Percentiles rank a stretch among this genome's conserved stretches.
Evolutionary conservation across 768 basidiomycete species (phyloP).

Genomic region (Macrolepiota albuminosa): DNA sequence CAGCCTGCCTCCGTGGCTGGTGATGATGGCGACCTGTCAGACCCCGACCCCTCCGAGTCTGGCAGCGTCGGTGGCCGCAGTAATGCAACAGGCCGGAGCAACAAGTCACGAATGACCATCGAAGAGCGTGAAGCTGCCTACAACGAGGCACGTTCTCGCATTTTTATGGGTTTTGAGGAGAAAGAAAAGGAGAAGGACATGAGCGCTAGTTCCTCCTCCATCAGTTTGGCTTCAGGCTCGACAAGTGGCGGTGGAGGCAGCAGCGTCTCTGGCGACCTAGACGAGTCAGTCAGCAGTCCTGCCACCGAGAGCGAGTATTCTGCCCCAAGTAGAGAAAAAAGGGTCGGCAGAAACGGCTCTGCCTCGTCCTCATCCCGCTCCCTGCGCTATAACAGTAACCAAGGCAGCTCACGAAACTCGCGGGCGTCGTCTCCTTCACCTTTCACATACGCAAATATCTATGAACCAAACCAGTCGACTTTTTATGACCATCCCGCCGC

Average conservation of each 20-base stretch:
- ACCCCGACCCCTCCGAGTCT: slow-evolving; percentile 74
- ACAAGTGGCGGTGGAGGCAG: slow-evolving; percentile 42
- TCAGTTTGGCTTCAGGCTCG: slow-evolving; percentile 66
- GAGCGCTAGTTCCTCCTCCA: slow-evolving; percentile 72
- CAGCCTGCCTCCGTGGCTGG: slow-evolving; percentile 68
- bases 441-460: slow-evolving; percentile 69
- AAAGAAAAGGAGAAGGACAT: slow-evolving; percentile 69
- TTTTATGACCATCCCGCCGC: slow-evolving; percentile 22
- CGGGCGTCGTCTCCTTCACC: slow-evolving; percentile 67
- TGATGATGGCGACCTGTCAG: slow-evolving; percentile 74
- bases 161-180: slow-evolving; percentile 81
- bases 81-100: slow-evolving; percentile 53
- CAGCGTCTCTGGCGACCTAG: slow-evolving; percentile 60
- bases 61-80: slow-evolving; percentile 74
- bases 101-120: slow-evolving; percentile 72
- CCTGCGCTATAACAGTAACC: slow-evolving; percentile 46
- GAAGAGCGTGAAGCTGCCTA: slow-evolving; percentile 89
- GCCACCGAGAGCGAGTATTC: slow-evolving; percentile 85
- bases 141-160: slow-evolving; percentile 78
- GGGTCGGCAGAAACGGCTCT: slow-evolving; percentile 40
- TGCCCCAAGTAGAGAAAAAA: slow-evolving; percentile 49
- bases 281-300: slow-evolving; percentile 66
- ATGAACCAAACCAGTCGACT: slow-evolving; percentile 43
- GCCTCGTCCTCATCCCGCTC: slow-evolving; percentile 59
- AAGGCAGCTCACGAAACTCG: slow-evolving; percentile 64